A percentile compares a stretch with the other conserved stretches of the same genome.
These are phyloP conservation scores for Herpotrichia juniperi DNA, from an alignment of 2,329 filamentous ascomycete species.

Conservation along the genomic window DNA sequence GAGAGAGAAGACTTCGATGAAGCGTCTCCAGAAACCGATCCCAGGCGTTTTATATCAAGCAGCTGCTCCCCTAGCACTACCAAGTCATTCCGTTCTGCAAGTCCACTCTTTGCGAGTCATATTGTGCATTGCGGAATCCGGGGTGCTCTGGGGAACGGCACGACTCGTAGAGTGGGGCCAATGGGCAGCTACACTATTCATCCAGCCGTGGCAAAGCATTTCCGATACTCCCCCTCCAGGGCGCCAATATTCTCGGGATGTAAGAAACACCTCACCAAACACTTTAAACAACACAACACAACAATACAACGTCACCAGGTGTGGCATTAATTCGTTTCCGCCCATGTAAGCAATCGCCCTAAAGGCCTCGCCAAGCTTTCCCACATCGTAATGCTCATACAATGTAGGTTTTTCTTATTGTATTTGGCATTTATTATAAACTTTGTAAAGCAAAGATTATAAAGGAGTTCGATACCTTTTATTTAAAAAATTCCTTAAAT, in stretches of 20 bases:
- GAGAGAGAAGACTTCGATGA: background rate
- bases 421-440: too few relatives aligned
- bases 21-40: background rate
- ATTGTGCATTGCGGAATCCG: slow-evolving; percentile 4
- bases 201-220: slow-evolving; percentile 12
- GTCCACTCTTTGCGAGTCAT: slow-evolving; percentile 8
- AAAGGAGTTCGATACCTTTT: too few relatives aligned
- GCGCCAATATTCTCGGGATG: background rate
- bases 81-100: slow-evolving; percentile 3
- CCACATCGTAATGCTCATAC: too few relatives aligned
- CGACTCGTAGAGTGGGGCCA: slow-evolving; percentile 5
- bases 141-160: slow-evolving; percentile 7
- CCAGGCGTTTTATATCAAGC: slow-evolving; percentile 1
- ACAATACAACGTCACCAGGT: too few relatives aligned
- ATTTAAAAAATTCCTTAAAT: too few relatives aligned
- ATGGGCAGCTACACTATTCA: slow-evolving; percentile 4
- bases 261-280: background rate
- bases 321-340: too few relatives aligned
- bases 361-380: too few relatives aligned
- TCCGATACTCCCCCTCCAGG: slow-evolving; percentile 4
- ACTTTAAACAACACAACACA: too few relatives aligned
- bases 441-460: too few relatives aligned
- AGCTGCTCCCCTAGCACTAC: slow-evolving; percentile 1
- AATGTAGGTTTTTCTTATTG: too few relatives aligned
- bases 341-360: too few relatives aligned